Evolutionary conservation across 257 asterid species (phyloP).

Genomic region (Solanum dulcamara): DNA sequence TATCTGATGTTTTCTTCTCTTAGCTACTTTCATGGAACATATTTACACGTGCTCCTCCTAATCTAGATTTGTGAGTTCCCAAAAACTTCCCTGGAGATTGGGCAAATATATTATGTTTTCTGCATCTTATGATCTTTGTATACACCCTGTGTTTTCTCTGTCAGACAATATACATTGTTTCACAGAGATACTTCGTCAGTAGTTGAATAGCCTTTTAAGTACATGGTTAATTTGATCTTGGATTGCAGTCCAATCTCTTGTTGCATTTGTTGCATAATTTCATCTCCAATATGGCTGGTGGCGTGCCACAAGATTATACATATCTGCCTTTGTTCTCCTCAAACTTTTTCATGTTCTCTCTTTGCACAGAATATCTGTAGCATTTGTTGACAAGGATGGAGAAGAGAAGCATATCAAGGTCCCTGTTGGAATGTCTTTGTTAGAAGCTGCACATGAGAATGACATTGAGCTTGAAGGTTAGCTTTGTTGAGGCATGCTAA

Average conservation of each 20-base stretch:
- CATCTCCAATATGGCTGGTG: background rate
- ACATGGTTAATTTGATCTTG: background rate
- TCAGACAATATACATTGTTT: background rate
- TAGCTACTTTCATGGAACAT: background rate
- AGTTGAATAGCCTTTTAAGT: background rate
- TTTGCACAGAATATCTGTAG: constrained; percentile 56
- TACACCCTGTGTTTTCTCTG: background rate
- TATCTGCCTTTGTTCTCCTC: background rate
- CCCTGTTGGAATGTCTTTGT: constrained; percentile 84
- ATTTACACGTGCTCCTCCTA: background rate
- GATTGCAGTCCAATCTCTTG: background rate
- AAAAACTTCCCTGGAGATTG: background rate
- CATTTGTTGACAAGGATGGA: constrained; percentile 83
- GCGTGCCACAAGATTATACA: background rate
- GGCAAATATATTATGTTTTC: background rate
- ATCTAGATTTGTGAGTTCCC: background rate
- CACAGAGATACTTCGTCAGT: background rate
- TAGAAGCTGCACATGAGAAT: constrained; percentile 95
- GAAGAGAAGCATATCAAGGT: constrained; percentile 64
- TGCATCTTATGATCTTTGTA: background rate
- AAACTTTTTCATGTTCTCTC: background rate
- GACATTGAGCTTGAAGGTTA: constrained; percentile 92
- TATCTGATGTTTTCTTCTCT: background rate
- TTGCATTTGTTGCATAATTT: background rate
- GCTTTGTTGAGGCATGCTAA: background rate